These are phyloP conservation scores for Verticillium tricorpus DNA, from an alignment of 2,329 filamentous ascomycete genomes.

Conservation along the genomic window DNA sequence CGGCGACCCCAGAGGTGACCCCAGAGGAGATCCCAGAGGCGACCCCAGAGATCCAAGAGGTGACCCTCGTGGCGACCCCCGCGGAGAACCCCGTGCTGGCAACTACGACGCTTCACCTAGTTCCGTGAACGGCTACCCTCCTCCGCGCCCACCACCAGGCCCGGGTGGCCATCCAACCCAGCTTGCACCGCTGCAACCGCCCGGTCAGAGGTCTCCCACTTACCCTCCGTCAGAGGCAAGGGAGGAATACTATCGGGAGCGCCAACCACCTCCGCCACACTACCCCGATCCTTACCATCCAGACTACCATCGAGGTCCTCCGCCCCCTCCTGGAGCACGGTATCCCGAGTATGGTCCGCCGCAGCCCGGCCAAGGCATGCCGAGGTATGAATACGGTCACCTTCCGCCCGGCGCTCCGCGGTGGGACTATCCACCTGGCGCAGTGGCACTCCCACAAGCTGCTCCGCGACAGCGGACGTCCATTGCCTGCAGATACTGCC, in stretches of 20 bases:
- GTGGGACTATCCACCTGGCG: conserved; percentile 26
- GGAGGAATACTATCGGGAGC: conserved; percentile 25
- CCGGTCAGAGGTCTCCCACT: conserved; percentile 10
- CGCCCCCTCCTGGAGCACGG: conserved; percentile 24
- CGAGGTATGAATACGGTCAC: conserved; percentile 12
- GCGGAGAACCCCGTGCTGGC: conserved; percentile 10
- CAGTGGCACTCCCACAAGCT: conserved; percentile 40
- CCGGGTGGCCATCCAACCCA: conserved; percentile 9
- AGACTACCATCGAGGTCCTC: conserved; percentile 27
- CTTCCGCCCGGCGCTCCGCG: conserved; percentile 15
- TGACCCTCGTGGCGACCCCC: conserved; percentile 33
- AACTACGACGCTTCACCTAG: conserved; percentile 35
- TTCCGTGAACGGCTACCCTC: conserved; percentile 42
- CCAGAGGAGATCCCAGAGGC: conserved; percentile 17
- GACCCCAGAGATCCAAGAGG: conserved; percentile 25
- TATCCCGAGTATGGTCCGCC: conserved; percentile 26
- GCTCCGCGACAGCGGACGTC: conserved; percentile 55
- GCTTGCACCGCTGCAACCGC: conserved; percentile 12
- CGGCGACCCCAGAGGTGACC: conserved; percentile 16
- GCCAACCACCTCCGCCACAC: conserved; percentile 23
- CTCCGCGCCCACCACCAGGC: conserved; percentile 13
- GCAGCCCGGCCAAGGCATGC: conserved; percentile 5
- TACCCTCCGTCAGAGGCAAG: conserved; percentile 12
- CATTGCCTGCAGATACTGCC: conserved; percentile 56
- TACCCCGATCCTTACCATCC: conserved; percentile 27